A percentile compares a stretch with the other conserved stretches of the same genome.
Evolutionary conservation across 192 early-diverging fungal species (phyloP).

Genomic region (Coemansia sp.): DNA sequence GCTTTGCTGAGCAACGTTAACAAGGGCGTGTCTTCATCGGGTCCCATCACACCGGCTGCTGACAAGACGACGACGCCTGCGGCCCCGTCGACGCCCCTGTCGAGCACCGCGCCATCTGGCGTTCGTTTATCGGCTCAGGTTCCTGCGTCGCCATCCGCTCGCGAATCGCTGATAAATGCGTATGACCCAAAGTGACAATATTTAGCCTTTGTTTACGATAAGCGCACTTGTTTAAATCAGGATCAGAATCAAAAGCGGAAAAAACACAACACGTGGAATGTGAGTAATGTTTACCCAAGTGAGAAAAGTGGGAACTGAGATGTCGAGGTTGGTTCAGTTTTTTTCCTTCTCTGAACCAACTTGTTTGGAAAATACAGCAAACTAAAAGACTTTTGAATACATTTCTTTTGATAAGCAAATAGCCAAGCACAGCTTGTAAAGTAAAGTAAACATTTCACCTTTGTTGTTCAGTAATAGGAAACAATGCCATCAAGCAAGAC

Average conservation of each 20-base stretch:
- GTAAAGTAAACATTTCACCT: background rate
- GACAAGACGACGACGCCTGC: constrained; percentile 19
- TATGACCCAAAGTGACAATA: constrained; percentile 15
- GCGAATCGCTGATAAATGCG: constrained; percentile 31
- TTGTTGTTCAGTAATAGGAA: background rate
- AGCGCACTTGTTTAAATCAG: no score
- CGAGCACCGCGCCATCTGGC: constrained; percentile 1
- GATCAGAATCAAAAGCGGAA: no score
- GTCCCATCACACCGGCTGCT: constrained; percentile 23
- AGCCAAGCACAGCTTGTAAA: background rate
- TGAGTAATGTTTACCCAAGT: no score
- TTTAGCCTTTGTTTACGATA: no score
- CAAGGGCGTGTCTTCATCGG: constrained; percentile 58
- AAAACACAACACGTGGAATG: no score
- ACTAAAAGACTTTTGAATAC: background rate
- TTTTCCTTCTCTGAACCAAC: no score
- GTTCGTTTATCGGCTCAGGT: constrained; percentile 11
- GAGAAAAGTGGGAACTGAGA: no score
- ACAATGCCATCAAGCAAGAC: background rate
- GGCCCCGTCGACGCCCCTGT: constrained; percentile 3
- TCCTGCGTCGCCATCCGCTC: constrained; percentile 3
- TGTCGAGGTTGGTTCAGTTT: no score
- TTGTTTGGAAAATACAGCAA: background rate
- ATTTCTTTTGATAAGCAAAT: no score
- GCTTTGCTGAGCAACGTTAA: constrained; percentile 64